Percentiles rank a stretch among this genome's conserved stretches.
Conservation (phyloP, 768 basidiomycete species). For the Tremella yokohamensis region DNA sequence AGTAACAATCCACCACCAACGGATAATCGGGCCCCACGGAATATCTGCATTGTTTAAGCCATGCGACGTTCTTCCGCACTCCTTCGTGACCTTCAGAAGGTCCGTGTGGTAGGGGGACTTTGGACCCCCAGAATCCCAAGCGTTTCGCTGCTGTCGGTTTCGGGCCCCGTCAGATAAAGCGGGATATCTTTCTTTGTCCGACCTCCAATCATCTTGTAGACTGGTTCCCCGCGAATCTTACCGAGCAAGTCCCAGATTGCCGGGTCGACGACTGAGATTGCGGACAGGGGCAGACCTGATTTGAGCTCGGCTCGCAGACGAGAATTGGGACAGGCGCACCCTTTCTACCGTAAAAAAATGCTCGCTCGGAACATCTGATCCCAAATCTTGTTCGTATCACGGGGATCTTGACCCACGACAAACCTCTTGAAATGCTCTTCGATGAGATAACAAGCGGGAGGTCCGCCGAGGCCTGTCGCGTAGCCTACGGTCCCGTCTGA, state of each 20-base stretch:
- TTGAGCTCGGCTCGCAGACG: not conserved
- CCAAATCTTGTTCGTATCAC: slow-evolving; percentile 53
- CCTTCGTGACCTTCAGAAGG: slow-evolving; percentile 50
- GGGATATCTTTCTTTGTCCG: slow-evolving; percentile 52
- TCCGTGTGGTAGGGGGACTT: slow-evolving; percentile 49
- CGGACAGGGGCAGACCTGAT: slow-evolving; percentile 49
- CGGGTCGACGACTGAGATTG: slow-evolving; percentile 53
- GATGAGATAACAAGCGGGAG: slow-evolving; percentile 52
- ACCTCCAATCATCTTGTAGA: slow-evolving; percentile 54
- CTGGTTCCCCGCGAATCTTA: slow-evolving; percentile 52
- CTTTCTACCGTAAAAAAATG: slow-evolving; percentile 53
- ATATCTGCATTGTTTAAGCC: slow-evolving; percentile 46
- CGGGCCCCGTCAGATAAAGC: slow-evolving; percentile 52
- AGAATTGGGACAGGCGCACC: slow-evolving; percentile 20
- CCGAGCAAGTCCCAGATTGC: slow-evolving; percentile 54
- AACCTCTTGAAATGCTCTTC: slow-evolving; percentile 53
- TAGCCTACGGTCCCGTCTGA: slow-evolving; percentile 52
- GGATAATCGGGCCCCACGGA: slow-evolving; percentile 51
- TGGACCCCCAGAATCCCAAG: slow-evolving; percentile 52
- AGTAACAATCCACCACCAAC: slow-evolving; percentile 53
- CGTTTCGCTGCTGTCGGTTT: slow-evolving; percentile 47
- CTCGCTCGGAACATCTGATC: slow-evolving; percentile 52
- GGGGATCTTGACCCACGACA: slow-evolving; percentile 52
- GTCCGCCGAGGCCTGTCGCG: slow-evolving; percentile 53
- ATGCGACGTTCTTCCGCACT: slow-evolving; percentile 52